Evolutionary conservation across 2,329 filamentous ascomycete species (phyloP).

Genomic region (Cordyceps farinosa): DNA sequence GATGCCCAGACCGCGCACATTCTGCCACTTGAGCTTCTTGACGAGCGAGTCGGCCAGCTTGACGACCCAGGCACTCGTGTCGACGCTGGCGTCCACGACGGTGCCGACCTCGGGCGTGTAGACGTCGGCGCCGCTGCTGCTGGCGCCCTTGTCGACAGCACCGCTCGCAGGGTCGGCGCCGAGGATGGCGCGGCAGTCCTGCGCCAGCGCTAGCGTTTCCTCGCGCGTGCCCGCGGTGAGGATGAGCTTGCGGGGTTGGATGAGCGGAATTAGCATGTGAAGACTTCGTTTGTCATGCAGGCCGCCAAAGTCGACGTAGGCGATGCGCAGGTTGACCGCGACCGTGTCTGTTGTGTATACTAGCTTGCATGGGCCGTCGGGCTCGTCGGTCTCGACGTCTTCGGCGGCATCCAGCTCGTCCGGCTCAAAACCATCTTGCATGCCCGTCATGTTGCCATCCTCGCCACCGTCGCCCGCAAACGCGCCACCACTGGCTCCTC

Average conservation of each 20-base stretch:
- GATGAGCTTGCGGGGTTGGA: slow-evolving; percentile 90
- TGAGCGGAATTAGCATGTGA: slow-evolving; percentile 90
- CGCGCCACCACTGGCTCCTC: slow-evolving; percentile 44
- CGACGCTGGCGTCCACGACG: slow-evolving; percentile 83
- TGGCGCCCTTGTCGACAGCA: slow-evolving; percentile 21
- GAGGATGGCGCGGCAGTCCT: slow-evolving; percentile 71
- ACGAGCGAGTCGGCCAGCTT: slow-evolving; percentile 83
- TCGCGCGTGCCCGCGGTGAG: slow-evolving; percentile 76
- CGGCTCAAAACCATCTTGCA: slow-evolving; percentile 38
- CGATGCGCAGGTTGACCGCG: slow-evolving; percentile 69
- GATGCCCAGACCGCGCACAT: slow-evolving; percentile 81
- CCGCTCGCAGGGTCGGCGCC: slow-evolving; percentile 32
- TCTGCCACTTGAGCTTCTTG: slow-evolving; percentile 89
- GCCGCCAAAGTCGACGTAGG: slow-evolving; percentile 87
- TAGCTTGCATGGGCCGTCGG: slow-evolving; percentile 70
- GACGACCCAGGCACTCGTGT: slow-evolving; percentile 96
- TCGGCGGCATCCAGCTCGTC: slow-evolving; percentile 59
- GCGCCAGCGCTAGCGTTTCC: slow-evolving; percentile 75
- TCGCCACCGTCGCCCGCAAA: slow-evolving; percentile 33
- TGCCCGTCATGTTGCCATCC: slow-evolving; percentile 20
- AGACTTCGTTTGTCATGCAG: slow-evolving; percentile 91
- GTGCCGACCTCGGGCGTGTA: slow-evolving; percentile 76
- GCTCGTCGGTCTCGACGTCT: slow-evolving; percentile 49
- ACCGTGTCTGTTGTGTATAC: slow-evolving; percentile 62
- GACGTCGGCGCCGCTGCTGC: slow-evolving; percentile 61